Evolutionary conservation across 805 yeast genomes (phyloP).

Genomic region (Zygotorulaspora danielsina): DNA sequence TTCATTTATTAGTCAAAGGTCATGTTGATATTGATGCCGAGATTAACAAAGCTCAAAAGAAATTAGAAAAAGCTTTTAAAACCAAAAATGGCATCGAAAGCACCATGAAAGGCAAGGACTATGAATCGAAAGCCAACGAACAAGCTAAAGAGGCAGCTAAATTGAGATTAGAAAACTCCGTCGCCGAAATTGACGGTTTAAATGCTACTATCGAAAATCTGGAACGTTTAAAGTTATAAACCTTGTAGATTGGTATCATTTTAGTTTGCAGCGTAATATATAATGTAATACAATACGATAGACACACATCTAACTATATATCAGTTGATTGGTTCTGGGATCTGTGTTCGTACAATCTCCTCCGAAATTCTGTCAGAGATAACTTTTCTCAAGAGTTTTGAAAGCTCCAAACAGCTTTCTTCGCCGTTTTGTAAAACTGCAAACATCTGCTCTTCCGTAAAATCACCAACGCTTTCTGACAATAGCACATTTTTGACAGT

Average conservation of each 20-base stretch:
- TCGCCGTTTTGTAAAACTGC: conserved; percentile 51
- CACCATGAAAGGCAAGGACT: conserved; percentile 66
- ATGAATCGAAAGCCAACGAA: conserved; percentile 76
- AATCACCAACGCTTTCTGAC: conserved; percentile 69
- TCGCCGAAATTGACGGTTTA: conserved; percentile 87
- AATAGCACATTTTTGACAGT: conserved; percentile 54
- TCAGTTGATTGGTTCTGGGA: conserved; percentile 2
- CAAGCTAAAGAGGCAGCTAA: conserved; percentile 75
- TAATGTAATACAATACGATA: neutral
- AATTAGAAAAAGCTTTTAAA: conserved; percentile 61
- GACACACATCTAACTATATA: conserved; percentile 2
- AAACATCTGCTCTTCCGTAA: conserved; percentile 53
- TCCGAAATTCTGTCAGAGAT: conserved; percentile 43
- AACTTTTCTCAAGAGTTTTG: conserved; percentile 43
- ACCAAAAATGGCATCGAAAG: conserved; percentile 62
- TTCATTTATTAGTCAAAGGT: conserved; percentile 90
- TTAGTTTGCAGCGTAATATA: conserved; percentile 1
- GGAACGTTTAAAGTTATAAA: conserved; percentile 64
- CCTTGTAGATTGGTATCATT: neutral
- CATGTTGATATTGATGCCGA: conserved; percentile 90
- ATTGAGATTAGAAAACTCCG: conserved; percentile 60
- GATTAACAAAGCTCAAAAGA: conserved; percentile 75
- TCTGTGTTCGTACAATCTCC: conserved; percentile 14
- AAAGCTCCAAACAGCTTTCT: conserved; percentile 42
- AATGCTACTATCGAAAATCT: conserved; percentile 81